Evolutionary conservation across 108 stramenopile species (phyloP).

Genomic region (Cylindrotheca fusiformis): DNA sequence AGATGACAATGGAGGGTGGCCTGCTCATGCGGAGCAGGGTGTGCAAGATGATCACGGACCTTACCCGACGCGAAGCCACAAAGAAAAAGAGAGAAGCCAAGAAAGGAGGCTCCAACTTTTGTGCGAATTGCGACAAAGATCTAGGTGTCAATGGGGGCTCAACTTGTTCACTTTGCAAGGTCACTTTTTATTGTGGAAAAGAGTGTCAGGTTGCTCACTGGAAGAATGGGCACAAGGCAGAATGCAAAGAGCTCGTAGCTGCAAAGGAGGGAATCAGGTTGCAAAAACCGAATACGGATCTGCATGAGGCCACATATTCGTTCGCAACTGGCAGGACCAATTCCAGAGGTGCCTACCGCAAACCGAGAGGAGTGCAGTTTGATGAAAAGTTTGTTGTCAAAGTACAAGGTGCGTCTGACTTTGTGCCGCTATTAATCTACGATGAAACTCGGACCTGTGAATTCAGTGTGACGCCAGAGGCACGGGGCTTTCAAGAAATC

Average conservation of each 20-base stretch:
- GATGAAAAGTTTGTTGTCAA: constrained; percentile 1
- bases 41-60: neutral
- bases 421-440: neutral
- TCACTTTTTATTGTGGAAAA: neutral
- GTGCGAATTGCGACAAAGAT: neutral
- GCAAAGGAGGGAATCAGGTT: neutral
- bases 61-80: neutral
- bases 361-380: neutral
- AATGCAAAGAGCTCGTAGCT: neutral
- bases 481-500: constrained; percentile 17
- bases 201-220: constrained; percentile 6
- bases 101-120: neutral
- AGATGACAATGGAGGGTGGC: constrained; percentile 1
- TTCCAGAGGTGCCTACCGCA: neutral
- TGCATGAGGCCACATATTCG: neutral
- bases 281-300: neutral
- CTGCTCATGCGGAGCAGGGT: neutral
- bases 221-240: neutral
- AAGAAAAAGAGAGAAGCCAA: neutral
- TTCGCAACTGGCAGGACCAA: neutral
- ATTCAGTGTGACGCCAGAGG: neutral
- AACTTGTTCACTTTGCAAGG: neutral
- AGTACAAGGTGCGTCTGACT: constrained; percentile 3
- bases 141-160: neutral
- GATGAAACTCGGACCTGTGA: neutral